Evolutionary conservation across 2,329 filamentous ascomycete genomes (phyloP).

Genomic region (Pyrenophora seminiperda): DNA sequence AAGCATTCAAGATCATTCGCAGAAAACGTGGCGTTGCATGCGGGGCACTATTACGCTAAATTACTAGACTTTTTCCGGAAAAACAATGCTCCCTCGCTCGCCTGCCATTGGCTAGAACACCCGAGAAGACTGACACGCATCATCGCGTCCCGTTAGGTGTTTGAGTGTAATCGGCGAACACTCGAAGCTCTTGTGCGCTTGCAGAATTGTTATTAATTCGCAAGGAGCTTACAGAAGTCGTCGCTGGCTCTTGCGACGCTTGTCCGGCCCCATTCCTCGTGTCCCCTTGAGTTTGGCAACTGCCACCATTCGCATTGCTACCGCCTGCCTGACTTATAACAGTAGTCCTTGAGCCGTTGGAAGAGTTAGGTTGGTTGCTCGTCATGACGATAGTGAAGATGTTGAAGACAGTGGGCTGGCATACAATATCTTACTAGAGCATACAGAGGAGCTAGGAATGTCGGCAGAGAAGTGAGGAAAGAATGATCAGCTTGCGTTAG

Average conservation of each 20-base stretch:
- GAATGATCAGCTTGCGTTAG: not conserved
- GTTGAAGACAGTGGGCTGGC: not conserved
- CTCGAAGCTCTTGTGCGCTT: not conserved
- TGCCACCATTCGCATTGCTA: not conserved
- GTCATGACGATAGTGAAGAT: not conserved
- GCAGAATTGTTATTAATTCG: not conserved
- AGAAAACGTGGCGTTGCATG: not conserved
- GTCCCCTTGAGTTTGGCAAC: not conserved
- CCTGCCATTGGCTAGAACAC: conserved; percentile 1
- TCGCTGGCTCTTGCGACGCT: not conserved
- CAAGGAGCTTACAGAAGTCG: not conserved
- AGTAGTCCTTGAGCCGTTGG: not conserved
- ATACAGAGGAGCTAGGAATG: too few relatives aligned
- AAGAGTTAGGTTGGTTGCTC: not conserved
- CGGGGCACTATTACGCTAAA: not conserved
- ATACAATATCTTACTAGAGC: not conserved
- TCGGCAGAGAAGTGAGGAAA: not conserved
- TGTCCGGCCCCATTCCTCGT: not conserved
- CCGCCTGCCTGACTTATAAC: not conserved
- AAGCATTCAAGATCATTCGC: not conserved
- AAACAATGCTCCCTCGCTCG: conserved; percentile 1
- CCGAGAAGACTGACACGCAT: not conserved
- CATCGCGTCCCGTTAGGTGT: not conserved
- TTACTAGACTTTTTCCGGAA: not conserved
- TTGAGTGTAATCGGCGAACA: not conserved